Conservation (phyloP, 2,329 filamentous ascomycete species). For the Dactylella cylindrospora region DNA sequence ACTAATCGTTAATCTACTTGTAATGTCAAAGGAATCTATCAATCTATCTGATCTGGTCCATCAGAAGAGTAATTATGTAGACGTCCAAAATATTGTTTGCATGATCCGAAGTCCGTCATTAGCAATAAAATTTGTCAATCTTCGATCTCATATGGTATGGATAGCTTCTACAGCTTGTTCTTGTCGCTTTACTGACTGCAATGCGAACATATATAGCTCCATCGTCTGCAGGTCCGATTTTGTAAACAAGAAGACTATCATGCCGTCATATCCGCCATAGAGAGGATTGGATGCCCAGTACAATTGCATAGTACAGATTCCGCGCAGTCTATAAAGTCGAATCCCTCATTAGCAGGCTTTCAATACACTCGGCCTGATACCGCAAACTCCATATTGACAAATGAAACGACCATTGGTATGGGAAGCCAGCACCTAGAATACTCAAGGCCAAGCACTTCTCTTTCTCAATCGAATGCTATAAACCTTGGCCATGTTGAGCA, state of each 20-base stretch:
- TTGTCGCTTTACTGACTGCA: too few relatives aligned
- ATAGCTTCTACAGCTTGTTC: too few relatives aligned
- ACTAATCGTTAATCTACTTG: not conserved
- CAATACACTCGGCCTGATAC: slow-evolving; percentile 13
- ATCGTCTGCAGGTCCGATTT: slow-evolving; percentile 36
- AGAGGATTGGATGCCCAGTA: slow-evolving; percentile 30
- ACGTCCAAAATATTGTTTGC: slow-evolving; percentile 26
- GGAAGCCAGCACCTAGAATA: slow-evolving; percentile 4
- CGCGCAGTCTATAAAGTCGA: slow-evolving; percentile 8
- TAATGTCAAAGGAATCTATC: slow-evolving; percentile 11
- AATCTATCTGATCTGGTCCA: slow-evolving; percentile 29
- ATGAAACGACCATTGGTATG: not conserved
- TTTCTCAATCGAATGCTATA: not conserved
- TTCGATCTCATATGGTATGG: slow-evolving; percentile 18
- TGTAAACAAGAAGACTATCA: slow-evolving; percentile 26
- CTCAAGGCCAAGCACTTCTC: slow-evolving; percentile 2
- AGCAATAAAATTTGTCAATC: slow-evolving; percentile 35
- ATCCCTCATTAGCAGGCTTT: not conserved
- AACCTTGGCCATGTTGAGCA: not conserved
- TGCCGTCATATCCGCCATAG: slow-evolving; percentile 13
- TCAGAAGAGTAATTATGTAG: slow-evolving; percentile 18
- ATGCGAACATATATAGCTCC: slow-evolving; percentile 28
- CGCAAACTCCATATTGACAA: slow-evolving; percentile 9
- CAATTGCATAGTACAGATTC: slow-evolving; percentile 25
- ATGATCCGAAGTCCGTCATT: slow-evolving; percentile 37